Conservation (phyloP, 208 protist genomes). For the Trypanosoma brucei region DNA sequence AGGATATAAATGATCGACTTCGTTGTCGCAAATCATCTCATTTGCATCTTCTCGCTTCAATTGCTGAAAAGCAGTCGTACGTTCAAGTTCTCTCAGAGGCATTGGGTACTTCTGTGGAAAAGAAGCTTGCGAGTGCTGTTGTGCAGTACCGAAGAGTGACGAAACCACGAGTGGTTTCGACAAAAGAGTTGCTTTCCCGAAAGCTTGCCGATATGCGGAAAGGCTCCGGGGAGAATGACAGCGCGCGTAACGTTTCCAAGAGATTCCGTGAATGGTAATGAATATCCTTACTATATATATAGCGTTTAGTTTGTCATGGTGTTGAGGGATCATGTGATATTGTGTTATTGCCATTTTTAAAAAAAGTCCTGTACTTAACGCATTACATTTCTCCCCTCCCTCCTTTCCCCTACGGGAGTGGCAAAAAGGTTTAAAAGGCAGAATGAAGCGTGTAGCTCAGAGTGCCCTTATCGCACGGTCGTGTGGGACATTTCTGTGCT, state of each 20-base stretch:
- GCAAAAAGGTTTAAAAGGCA: not conserved
- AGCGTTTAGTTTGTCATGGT: not conserved
- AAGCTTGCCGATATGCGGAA: constrained; percentile 35
- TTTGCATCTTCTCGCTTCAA: constrained; percentile 49
- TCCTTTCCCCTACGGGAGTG: not conserved
- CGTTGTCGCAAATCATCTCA: constrained; percentile 44
- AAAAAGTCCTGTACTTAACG: not conserved
- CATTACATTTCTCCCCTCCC: constrained; percentile 5
- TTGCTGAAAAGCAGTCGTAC: constrained; percentile 39
- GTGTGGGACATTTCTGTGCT: constrained; percentile 20
- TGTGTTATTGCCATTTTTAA: not conserved
- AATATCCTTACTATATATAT: constrained; percentile 1
- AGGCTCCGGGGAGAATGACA: constrained; percentile 1
- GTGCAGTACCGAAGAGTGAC: constrained; percentile 58
- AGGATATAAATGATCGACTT: constrained; percentile 46
- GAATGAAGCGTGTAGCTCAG: constrained; percentile 16
- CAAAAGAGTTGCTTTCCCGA: constrained; percentile 53
- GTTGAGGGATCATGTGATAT: not conserved
- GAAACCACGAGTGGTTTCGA: constrained; percentile 51
- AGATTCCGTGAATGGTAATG: constrained; percentile 15
- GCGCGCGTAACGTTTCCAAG: constrained; percentile 7
- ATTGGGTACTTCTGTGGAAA: constrained; percentile 32
- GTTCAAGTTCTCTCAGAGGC: constrained; percentile 36
- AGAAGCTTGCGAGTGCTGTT: constrained; percentile 49
- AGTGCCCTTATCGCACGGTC: not conserved